Conservation (phyloP, 768 basidiomycete genomes). For the Gymnopilus dilepis region DNA sequence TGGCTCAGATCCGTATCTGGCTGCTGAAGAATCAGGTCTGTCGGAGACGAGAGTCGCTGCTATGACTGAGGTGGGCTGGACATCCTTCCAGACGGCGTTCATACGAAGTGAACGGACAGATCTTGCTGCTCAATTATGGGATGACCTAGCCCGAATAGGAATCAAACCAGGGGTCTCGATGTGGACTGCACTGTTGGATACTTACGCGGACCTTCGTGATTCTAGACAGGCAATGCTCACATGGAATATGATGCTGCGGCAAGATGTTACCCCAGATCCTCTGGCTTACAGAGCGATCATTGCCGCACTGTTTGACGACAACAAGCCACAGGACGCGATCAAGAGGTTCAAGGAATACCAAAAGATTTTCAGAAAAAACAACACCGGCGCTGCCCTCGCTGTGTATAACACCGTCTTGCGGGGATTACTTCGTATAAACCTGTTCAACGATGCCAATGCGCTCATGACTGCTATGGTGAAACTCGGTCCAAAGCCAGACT, state of each 20-base stretch:
- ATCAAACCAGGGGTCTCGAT: constrained; percentile 57
- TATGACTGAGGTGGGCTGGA: constrained; percentile 66
- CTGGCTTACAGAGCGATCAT: constrained; percentile 75
- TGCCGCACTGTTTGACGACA: constrained; percentile 58
- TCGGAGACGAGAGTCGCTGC: constrained; percentile 39
- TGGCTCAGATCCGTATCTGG: constrained; percentile 59
- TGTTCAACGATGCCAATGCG: constrained; percentile 43
- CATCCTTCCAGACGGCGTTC: constrained; percentile 68
- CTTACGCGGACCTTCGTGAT: constrained; percentile 57
- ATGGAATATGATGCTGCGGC: constrained; percentile 69
- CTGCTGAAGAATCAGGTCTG: constrained; percentile 43
- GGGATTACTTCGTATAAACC: constrained; percentile 58
- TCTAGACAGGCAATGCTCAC: constrained; percentile 57
- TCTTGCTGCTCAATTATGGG: constrained; percentile 69
- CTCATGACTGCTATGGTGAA: constrained; percentile 50
- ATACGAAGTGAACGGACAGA: constrained; percentile 59
- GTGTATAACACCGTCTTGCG: constrained; percentile 81
- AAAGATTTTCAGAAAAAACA: constrained; percentile 32
- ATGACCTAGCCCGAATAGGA: constrained; percentile 58
- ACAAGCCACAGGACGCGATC: constrained; percentile 56
- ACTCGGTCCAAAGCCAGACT: constrained; percentile 66
- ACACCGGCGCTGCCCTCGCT: constrained; percentile 35
- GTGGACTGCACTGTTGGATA: constrained; percentile 77
- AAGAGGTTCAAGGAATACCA: constrained; percentile 57
- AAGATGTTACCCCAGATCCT: constrained; percentile 61